Evolutionary conservation across 2,329 filamentous ascomycete species (phyloP), one percentile per base, ranked within the genome.

Genomic region (Fusarium piperis): DNA sequence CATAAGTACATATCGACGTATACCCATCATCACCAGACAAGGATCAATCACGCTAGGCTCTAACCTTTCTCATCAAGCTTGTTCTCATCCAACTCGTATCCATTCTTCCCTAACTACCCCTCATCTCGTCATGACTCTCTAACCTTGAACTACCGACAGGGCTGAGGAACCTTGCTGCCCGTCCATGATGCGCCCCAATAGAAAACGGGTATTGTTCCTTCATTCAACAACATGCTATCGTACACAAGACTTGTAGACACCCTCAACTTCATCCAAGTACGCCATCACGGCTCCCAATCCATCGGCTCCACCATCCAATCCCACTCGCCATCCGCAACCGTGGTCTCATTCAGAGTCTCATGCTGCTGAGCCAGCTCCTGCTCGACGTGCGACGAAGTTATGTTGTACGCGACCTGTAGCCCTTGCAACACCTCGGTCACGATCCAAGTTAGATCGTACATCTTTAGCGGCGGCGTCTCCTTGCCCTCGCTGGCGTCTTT

Each of bases 401-500:
- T 77, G 0, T 78, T 65, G 67, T 88, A 90, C 0, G 87, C 91
- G 30, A 83, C 80, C 57, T 91, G 90, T 57, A 93, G 83, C 0
- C 90, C 91, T 0, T 70, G 73, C 58, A 93, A 84, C 11, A 93
- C 85, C 8, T 81, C 81, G 6, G 81, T 79, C 3, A 93, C 81
- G 68, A 93, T 92, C 60, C 82, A 82, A 26, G 88, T 85, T 12
- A 93, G 81, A 60, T 92, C 87, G 71, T 93, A 90, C 69, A 88
- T 87, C 64, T 86, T 85, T 3, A 93, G 81, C 23, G 76, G 79
- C 62, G 77, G 79, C 59, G 78, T 81, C 71, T 79, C 78, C 9
- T 74, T 73, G 1, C 77, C 80, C 62, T 88, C 85, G 38, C 90
- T 88, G 0, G 88, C 90, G 60, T 90, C 88, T 80, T 94, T 94